A percentile compares a stretch with the other conserved stretches of the same genome.
Evolutionary conservation across 139 green algal genomes (phyloP).

Genomic region (Pleodorina starrii): DNA sequence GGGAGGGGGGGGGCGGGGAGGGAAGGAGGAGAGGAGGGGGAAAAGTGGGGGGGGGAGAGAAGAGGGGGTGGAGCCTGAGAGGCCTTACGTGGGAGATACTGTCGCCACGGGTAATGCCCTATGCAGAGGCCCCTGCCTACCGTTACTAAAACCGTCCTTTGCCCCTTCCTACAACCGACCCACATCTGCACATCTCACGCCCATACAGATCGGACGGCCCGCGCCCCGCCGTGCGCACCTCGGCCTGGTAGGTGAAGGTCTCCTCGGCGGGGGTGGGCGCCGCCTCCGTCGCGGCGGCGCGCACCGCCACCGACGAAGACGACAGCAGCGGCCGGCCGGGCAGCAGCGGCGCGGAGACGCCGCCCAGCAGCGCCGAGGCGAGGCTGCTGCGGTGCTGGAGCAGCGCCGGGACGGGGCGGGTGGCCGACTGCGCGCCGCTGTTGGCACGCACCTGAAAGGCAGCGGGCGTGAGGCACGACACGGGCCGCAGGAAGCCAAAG

Average conservation of each 20-base stretch:
- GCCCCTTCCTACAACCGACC: too few species aligned
- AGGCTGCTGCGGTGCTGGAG: neutral
- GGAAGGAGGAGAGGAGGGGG: too few species aligned
- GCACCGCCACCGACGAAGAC: neutral
- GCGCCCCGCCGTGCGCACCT: too few species aligned
- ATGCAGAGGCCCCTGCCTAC: too few species aligned
- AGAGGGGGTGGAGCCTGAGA: too few species aligned
- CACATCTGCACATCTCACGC: too few species aligned
- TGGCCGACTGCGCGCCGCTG: neutral
- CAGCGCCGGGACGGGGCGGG: neutral
- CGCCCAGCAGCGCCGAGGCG: neutral
- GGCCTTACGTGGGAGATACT: too few species aligned
- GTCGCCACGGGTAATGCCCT: too few species aligned
- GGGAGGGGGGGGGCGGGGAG: conserved; percentile 25
- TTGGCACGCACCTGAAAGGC: conserved; percentile 32
- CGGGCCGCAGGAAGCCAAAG: conserved; percentile 23
- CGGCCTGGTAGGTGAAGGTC: conserved; percentile 86
- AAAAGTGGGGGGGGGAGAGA: too few species aligned
- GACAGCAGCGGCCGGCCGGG: neutral
- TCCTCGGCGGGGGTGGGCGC: conserved; percentile 57
- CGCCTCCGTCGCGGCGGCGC: conserved; percentile 40
- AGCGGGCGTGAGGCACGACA: conserved; percentile 21
- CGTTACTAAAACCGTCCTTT: too few species aligned
- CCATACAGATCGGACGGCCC: too few species aligned
- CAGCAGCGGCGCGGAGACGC: neutral